Evolutionary conservation across 2,329 filamentous ascomycete genomes (phyloP).

Genomic region (Didymella sp.): DNA sequence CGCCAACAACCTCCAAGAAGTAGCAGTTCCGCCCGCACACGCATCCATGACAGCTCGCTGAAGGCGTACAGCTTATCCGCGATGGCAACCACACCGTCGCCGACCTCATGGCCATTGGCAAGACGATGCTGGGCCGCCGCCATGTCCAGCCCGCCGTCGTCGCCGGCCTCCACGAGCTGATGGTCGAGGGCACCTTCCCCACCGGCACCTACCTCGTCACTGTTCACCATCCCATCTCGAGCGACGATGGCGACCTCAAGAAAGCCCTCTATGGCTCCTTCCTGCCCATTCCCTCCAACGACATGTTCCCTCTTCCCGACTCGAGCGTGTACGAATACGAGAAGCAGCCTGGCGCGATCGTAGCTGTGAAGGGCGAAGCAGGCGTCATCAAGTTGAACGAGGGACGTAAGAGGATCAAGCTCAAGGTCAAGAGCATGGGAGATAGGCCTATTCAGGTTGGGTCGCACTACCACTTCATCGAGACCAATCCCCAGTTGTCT

Average conservation of each 20-base stretch:
- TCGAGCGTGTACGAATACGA: conserved; percentile 70
- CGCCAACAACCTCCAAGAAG: conserved; percentile 87
- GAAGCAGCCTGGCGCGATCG: conserved; percentile 79
- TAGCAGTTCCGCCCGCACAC: conserved; percentile 43
- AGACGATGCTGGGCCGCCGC: conserved; percentile 89
- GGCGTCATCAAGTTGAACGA: conserved; percentile 73
- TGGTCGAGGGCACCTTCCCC: conserved; percentile 93
- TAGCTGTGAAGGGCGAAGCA: conserved; percentile 71
- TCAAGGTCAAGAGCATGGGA: conserved; percentile 83
- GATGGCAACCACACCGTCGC: conserved; percentile 93
- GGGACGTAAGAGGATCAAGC: conserved; percentile 72
- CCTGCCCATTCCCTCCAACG: conserved; percentile 75
- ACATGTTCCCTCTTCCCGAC: conserved; percentile 71
- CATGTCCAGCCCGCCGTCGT: conserved; percentile 87
- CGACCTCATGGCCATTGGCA: conserved; percentile 90
- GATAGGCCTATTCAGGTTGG: conserved; percentile 91
- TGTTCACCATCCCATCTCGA: conserved; percentile 86
- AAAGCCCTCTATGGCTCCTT: conserved; percentile 91
- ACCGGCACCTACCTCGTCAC: conserved; percentile 93
- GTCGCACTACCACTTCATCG: conserved; percentile 95
- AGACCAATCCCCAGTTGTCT: conserved; percentile 87
- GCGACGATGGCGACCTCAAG: conserved; percentile 84
- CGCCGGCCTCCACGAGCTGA: conserved; percentile 79
- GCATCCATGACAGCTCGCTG: conserved; percentile 25
- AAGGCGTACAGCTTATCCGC: conserved; percentile 73